Evolutionary conservation across 257 asterid species (phyloP).

Genomic region (Perilla frutescens): DNA sequence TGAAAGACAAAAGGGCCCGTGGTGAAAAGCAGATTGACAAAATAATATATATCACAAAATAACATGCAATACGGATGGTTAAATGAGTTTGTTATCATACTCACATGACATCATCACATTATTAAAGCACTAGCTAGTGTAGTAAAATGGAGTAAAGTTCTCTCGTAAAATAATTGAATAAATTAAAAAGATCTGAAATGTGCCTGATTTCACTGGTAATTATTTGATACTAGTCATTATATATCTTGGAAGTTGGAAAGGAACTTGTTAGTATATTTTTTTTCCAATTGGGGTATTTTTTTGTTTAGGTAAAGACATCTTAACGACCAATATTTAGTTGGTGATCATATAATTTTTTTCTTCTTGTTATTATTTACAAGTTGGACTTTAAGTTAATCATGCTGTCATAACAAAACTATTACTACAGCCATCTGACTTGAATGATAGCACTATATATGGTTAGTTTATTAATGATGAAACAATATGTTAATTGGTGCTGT

Average conservation of each 20-base stretch:
- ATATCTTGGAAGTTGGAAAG: conserved; percentile 9
- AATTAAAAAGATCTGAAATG: neutral
- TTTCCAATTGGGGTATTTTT: neutral
- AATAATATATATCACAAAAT: no score
- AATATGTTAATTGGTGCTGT: neutral
- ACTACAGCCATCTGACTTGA: neutral
- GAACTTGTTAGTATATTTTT: neutral
- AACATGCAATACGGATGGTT: no score
- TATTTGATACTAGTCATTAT: neutral
- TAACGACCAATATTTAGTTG: neutral
- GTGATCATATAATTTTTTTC: neutral
- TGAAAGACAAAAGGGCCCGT: no score
- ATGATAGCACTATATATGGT: neutral
- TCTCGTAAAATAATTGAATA: neutral
- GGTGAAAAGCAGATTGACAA: no score
- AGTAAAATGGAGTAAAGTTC: neutral
- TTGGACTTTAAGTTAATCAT: conserved; percentile 14
- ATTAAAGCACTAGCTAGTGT: no score
- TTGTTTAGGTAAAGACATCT: conserved; percentile 12
- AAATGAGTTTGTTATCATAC: no score
- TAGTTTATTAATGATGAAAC: neutral
- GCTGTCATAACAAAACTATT: neutral
- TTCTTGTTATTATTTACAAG: neutral
- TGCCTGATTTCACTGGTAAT: neutral
- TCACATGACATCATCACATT: no score